These are phyloP conservation scores for Macrolepiota fuliginosa DNA, from an alignment of 768 basidiomycete genomes.

Conservation along the genomic window DNA sequence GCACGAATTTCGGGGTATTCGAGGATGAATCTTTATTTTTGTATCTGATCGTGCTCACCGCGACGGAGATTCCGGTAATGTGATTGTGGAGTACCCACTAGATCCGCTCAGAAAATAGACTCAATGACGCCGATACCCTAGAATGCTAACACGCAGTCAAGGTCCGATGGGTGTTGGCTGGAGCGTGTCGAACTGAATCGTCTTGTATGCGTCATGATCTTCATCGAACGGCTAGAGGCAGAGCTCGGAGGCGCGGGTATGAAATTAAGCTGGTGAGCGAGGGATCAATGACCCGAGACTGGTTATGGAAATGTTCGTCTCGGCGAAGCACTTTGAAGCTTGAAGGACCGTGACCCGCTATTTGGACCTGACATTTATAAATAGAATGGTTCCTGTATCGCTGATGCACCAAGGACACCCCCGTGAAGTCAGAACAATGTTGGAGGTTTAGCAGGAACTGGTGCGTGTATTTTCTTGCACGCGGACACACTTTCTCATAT, in stretches of 20 bases:
- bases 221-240: neutral
- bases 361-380: neutral
- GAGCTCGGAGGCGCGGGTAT: neutral
- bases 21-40: constrained; percentile 3
- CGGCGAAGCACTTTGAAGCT: neutral
- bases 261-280: neutral
- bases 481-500: neutral
- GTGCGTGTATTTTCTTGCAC: neutral
- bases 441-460: neutral
- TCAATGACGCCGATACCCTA: neutral
- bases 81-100: neutral
- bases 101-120: constrained; percentile 4
- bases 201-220: neutral
- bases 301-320: neutral
- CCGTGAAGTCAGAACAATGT: neutral
- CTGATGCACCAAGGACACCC: neutral
- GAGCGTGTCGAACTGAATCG: neutral
- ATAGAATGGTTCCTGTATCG: constrained; percentile 4
- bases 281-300: neutral
- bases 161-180: neutral
- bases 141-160: too few species aligned
- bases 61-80: constrained; percentile 1
- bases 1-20: constrained; percentile 7
- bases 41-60: neutral
- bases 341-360: neutral